Base-by-base conservation (phyloP, 208 protist genomes). In the Novymonas esmeraldas region DNA sequence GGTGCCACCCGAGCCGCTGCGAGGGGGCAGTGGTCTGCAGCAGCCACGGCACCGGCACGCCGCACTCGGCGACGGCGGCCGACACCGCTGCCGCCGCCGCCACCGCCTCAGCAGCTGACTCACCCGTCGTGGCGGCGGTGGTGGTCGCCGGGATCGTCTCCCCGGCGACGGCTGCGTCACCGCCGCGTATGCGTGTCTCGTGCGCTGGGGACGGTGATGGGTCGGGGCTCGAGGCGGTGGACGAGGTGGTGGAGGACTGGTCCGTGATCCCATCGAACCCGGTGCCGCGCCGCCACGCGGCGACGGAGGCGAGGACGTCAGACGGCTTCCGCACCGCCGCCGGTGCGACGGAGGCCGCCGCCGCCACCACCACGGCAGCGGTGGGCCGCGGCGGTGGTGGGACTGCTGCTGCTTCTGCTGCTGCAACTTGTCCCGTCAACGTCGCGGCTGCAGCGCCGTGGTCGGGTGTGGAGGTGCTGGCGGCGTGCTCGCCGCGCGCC, bases 191-290 rank as follows among this genome's bases (percentile, higher is more conserved):
- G 34, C 33, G 9, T 22, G 28, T 41, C 6, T 52, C 29, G 7
- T 14, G 14, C 5, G 24, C 39, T 13, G 52, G 42, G 9, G 56
- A 52, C 22, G 49, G 2, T 16, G 45, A 57, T 6, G 57, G 11
- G 26, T 29, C 13, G 39, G 65, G 13, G 38, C 24, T 39, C n/a
- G 31, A 52, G 9, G 58, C 4, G 7, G 18, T 45, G 2, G 56
- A 46, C 46, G 64, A 45, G 7, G 18, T 45, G 2, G 56, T 38
- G 56, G 64, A 45, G 33, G 59, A 46, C 3, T 2, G 52, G 54
- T 62, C 68, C 45, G 68, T 62, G 58, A 74, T 74, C 60, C 59
- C 68, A 36, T 63, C 68, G 33, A 66, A 74, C 29, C 60, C 68
- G 24, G 60, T 67, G 52, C 58, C 68, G 39, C 60, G 68, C 31